These are phyloP conservation scores for Wickerhamomyces tratensis DNA, from an alignment of 805 yeast genomes.

Conservation along the genomic window DNA sequence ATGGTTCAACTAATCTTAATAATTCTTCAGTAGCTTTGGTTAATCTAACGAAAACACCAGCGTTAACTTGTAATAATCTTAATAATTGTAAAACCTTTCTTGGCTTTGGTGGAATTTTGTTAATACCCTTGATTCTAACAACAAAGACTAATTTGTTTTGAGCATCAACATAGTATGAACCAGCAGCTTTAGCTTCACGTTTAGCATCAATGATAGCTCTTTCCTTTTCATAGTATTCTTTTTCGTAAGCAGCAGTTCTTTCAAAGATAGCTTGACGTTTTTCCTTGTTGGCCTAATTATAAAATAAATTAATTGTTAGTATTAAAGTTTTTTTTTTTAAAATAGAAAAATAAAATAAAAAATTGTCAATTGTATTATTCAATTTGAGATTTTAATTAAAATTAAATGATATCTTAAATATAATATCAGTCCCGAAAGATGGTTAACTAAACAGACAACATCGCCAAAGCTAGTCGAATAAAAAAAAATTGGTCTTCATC, in stretches of 20 bases:
- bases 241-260: constrained; percentile 94
- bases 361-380: constrained; percentile 1
- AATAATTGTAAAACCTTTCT: constrained; percentile 94
- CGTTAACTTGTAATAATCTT: constrained; percentile 88
- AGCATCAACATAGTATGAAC: constrained; percentile 92
- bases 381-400: too few species aligned
- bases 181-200: constrained; percentile 91
- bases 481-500: constrained; percentile 44
- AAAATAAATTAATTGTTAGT: constrained; percentile 7
- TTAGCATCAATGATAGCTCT: constrained; percentile 78
- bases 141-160: constrained; percentile 92
- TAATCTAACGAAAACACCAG: constrained; percentile 90
- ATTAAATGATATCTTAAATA: neutral
- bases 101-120: constrained; percentile 98
- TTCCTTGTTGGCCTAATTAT: constrained; percentile 35
- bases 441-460: constrained; percentile 65
- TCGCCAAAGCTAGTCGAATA: constrained; percentile 58
- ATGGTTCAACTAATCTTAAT: constrained; percentile 90
- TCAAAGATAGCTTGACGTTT: constrained; percentile 69
- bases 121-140: constrained; percentile 98
- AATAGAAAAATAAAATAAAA: neutral
- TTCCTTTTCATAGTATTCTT: constrained; percentile 90
- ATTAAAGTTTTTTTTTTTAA: neutral
- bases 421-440: constrained; percentile 65
- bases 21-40: constrained; percentile 94